Conservation (phyloP, 257 asterid species). For the Striga asiatica region DNA sequence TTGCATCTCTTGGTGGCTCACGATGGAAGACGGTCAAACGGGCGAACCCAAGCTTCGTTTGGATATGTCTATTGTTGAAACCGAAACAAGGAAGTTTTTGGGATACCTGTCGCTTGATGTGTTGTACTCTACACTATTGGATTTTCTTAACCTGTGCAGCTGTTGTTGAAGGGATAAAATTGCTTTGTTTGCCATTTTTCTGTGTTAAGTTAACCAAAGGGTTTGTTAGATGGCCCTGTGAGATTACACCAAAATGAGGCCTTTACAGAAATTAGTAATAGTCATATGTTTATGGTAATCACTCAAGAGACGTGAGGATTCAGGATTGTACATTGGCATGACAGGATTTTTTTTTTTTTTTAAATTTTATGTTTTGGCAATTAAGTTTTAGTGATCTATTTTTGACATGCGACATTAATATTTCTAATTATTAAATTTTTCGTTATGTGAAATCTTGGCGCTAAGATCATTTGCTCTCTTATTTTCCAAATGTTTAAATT, state of each 20-base stretch:
- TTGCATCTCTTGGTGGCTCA: constrained; percentile 98
- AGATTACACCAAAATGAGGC: background rate
- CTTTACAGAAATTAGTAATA: background rate
- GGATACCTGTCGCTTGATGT: constrained; percentile 69
- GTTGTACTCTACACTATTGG: constrained; percentile 61
- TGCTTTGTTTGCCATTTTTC: background rate
- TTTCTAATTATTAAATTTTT: too few species aligned
- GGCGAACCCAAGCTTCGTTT: constrained; percentile 44
- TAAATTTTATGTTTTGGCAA: background rate
- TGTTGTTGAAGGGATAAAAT: constrained; percentile 23
- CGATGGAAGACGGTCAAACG: constrained; percentile 41
- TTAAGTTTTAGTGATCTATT: background rate
- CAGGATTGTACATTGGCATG: too few species aligned
- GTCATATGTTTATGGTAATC: background rate
- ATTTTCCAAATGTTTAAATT: too few species aligned
- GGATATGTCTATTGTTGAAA: constrained; percentile 34
- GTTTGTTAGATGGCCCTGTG: too few species aligned
- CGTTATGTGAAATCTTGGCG: background rate
- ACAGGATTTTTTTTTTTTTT: too few species aligned
- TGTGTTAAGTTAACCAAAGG: too few species aligned
- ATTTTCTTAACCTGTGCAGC: constrained; percentile 64
- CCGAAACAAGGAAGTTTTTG: constrained; percentile 56
- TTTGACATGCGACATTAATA: background rate
- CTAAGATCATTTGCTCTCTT: too few species aligned
- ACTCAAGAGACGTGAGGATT: too few species aligned